Percentiles rank a stretch among this genome's conserved stretches.
phyloP scores from a whole-genome alignment of 2,329 filamentous ascomycete species.

The Cladosporium halotolerans region DNA sequence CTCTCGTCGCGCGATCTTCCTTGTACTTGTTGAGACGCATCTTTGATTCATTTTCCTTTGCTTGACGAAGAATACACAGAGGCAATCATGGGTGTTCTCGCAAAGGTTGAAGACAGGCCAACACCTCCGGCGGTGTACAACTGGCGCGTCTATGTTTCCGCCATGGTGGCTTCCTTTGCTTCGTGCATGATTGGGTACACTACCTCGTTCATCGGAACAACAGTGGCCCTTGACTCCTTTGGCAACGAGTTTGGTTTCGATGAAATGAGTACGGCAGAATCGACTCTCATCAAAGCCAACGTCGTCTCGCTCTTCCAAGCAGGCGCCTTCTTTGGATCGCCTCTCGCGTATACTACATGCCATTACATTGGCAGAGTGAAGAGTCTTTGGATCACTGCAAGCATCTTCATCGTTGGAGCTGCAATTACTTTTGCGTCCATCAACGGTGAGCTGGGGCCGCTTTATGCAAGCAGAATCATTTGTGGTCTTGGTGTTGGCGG shows the following conservation, averaged over 20 bases:
- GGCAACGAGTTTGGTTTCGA: constrained; percentile 57
- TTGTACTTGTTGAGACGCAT: not conserved
- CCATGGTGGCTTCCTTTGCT: constrained; percentile 45
- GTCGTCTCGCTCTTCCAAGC: constrained; percentile 64
- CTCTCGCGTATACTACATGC: constrained; percentile 44
- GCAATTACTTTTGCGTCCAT: constrained; percentile 54
- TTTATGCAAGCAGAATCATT: constrained; percentile 47
- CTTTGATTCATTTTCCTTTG: not conserved
- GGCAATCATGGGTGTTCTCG: constrained; percentile 6
- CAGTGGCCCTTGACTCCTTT: constrained; percentile 62
- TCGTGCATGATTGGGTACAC: constrained; percentile 56
- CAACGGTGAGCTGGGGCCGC: constrained; percentile 41
- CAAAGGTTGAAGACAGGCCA: constrained; percentile 30
- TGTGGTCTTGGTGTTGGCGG: constrained; percentile 48
- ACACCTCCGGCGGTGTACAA: constrained; percentile 50
- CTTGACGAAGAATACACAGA: not conserved
- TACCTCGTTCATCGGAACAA: constrained; percentile 70
- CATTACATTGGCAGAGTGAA: constrained; percentile 59
- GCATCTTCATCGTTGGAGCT: constrained; percentile 61
- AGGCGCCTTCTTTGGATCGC: constrained; percentile 59
- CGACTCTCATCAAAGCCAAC: constrained; percentile 40
- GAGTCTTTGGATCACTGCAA: constrained; percentile 53
- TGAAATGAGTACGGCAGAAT: constrained; percentile 11
- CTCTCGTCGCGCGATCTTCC: not conserved
- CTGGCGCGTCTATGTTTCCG: constrained; percentile 47